A percentile compares a stretch with the other conserved stretches of the same genome.
These are phyloP conservation scores for Immersiella caudata DNA, from an alignment of 495 filamentous ascomycete species.

Conservation along the genomic window DNA sequence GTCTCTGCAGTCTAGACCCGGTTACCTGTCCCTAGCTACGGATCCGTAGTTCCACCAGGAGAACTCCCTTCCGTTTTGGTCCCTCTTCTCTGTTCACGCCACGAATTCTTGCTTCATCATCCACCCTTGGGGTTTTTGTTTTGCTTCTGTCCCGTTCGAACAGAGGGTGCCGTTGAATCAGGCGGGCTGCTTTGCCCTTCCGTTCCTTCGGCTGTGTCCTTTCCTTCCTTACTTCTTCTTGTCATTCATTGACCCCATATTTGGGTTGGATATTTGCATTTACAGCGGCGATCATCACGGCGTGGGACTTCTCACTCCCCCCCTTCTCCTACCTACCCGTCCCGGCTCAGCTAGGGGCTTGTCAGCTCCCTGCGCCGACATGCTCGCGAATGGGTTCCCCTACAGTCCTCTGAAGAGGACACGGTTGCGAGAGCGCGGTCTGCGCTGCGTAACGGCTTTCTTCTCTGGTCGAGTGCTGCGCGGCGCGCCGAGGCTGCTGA, in stretches of 20 bases:
- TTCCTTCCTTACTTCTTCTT: not conserved
- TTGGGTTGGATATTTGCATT: not conserved
- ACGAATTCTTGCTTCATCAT: not conserved
- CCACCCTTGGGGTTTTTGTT: not conserved
- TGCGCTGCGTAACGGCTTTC: conserved; percentile 21
- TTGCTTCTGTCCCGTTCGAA: not conserved
- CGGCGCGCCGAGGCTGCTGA: conserved; percentile 29
- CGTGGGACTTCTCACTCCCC: no score
- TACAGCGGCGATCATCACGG: no score
- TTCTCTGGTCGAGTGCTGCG: conserved; percentile 31
- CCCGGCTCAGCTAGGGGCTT: not conserved
- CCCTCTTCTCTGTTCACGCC: not conserved
- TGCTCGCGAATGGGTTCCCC: conserved; percentile 19
- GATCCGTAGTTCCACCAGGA: not conserved
- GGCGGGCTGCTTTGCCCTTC: not conserved
- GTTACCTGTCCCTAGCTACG: not conserved
- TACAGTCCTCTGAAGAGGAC: conserved; percentile 7
- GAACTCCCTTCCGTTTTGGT: not conserved
- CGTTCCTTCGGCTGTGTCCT: not conserved
- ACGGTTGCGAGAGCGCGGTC: not conserved
- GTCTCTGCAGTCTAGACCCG: not conserved
- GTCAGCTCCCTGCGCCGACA: conserved; percentile 1
- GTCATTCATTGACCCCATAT: not conserved
- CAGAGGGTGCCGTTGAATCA: not conserved
- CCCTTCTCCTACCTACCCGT: not conserved